A percentile compares a stretch with the other conserved stretches of the same genome.
These are phyloP conservation scores for Plasmodium knowlesi DNA, from an alignment of 169 alveolate genomes.

Conservation along the genomic window DNA sequence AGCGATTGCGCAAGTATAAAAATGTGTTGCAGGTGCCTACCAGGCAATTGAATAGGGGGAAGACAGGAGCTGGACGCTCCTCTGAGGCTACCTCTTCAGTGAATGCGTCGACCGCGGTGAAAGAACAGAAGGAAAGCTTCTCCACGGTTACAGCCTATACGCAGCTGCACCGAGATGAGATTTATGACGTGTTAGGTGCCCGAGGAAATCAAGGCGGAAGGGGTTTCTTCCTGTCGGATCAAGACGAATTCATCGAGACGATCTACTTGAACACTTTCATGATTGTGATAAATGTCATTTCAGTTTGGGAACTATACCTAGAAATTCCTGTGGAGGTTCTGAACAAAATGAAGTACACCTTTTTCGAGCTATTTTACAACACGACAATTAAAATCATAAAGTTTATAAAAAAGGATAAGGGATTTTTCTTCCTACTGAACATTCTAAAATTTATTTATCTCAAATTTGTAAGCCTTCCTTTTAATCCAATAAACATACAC, in stretches of 20 bases:
- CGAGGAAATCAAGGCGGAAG: background rate
- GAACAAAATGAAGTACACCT: constrained; percentile 71
- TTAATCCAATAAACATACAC: constrained; percentile 59
- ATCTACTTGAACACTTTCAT: constrained; percentile 38
- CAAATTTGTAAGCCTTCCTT: constrained; percentile 65
- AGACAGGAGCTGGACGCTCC: background rate
- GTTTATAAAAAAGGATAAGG: constrained; percentile 39
- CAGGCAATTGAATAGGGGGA: background rate
- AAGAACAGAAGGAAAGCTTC: background rate
- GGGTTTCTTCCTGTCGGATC: constrained; percentile 26
- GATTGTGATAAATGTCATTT: constrained; percentile 52
- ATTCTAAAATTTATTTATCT: constrained; percentile 52
- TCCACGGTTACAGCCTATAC: background rate
- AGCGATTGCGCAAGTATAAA: constrained; percentile 9
- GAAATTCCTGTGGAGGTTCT: constrained; percentile 67
- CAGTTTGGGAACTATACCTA: constrained; percentile 57
- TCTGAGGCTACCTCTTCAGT: background rate
- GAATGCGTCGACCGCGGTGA: background rate
- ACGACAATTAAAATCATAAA: constrained; percentile 63
- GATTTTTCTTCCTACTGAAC: constrained; percentile 44
- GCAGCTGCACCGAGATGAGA: constrained; percentile 22
- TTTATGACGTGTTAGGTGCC: constrained; percentile 34
- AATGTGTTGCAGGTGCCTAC: constrained; percentile 1
- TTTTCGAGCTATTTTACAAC: constrained; percentile 73
- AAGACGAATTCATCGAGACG: constrained; percentile 49